Evolutionary conservation across 257 asterid species (phyloP).

Genomic region (Nicotiana noctiflora): DNA sequence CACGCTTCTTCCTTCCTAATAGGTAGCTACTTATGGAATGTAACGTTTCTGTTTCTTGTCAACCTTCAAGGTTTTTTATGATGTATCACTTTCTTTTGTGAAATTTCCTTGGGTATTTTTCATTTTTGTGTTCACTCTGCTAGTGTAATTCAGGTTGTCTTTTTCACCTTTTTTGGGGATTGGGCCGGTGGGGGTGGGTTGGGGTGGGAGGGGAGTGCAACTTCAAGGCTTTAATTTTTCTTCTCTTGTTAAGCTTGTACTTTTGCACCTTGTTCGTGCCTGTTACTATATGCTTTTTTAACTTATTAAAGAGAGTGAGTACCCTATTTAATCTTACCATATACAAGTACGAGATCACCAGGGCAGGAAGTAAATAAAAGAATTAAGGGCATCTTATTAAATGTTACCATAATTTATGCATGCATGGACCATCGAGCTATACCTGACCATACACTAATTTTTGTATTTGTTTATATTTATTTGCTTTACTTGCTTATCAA

Average conservation of each 20-base stretch:
- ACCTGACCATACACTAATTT: neutral
- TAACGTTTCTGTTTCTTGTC: neutral
- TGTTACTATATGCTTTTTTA: neutral
- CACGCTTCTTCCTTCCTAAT: conserved; percentile 1
- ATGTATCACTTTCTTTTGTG: neutral
- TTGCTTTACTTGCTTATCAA: neutral
- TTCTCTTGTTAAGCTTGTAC: neutral
- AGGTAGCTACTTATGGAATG: neutral
- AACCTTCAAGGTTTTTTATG: neutral
- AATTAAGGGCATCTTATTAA: neutral
- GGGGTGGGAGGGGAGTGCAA: neutral
- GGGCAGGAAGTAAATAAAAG: neutral
- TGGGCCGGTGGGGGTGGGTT: neutral
- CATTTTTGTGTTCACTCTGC: neutral
- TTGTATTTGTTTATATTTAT: neutral
- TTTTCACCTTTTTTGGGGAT: neutral
- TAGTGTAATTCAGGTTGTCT: neutral
- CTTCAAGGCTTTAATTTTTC: neutral
- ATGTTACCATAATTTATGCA: neutral
- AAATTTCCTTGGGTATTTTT: neutral
- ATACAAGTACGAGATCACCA: neutral
- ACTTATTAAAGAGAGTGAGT: neutral
- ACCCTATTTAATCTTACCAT: neutral
- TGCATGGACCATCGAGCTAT: neutral
- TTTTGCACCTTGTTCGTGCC: neutral